These are phyloP conservation scores for Punica granatum DNA, from an alignment of 345 rosid genomes.

Conservation along the genomic window DNA sequence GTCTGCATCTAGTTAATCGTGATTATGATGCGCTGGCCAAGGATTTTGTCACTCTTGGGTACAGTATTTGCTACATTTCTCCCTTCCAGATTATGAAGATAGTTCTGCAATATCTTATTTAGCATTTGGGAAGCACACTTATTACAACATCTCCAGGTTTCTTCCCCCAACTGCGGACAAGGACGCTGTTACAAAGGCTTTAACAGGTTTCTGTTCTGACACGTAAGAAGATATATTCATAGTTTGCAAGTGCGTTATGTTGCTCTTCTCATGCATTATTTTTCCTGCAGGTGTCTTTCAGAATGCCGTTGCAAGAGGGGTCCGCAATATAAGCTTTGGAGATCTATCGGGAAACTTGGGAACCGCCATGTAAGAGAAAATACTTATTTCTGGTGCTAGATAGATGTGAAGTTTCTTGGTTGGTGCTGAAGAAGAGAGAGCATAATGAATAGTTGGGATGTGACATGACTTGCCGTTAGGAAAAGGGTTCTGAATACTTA, in stretches of 20 bases:
- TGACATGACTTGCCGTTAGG: too few relatives aligned
- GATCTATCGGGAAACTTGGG: conserved; percentile 89
- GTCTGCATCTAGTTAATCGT: conserved; percentile 95
- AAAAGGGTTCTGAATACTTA: too few relatives aligned
- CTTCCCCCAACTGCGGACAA: conserved; percentile 85
- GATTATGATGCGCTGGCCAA: conserved; percentile 78
- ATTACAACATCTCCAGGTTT: conserved; percentile 42
- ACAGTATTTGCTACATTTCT: conserved; percentile 10
- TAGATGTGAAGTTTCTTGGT: too few relatives aligned
- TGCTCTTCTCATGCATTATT: conserved; percentile 12
- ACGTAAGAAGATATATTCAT: conserved; percentile 2
- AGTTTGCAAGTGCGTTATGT: neutral
- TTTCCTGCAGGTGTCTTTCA: conserved; percentile 60
- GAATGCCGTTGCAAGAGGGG: conserved; percentile 78
- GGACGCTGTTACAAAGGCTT: conserved; percentile 71
- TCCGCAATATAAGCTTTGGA: conserved; percentile 83
- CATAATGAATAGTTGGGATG: neutral
- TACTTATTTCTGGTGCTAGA: too few relatives aligned
- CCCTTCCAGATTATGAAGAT: neutral
- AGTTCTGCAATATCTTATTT: neutral
- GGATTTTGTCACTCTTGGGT: conserved; percentile 96
- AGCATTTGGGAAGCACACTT: conserved; percentile 5
- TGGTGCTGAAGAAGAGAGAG: too few relatives aligned
- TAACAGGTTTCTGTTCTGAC: conserved; percentile 47
- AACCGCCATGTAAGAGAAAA: conserved; percentile 77